phyloP scores from a whole-genome alignment of 2,329 filamentous ascomycete genomes.

The Triangularia setosa region DNA sequence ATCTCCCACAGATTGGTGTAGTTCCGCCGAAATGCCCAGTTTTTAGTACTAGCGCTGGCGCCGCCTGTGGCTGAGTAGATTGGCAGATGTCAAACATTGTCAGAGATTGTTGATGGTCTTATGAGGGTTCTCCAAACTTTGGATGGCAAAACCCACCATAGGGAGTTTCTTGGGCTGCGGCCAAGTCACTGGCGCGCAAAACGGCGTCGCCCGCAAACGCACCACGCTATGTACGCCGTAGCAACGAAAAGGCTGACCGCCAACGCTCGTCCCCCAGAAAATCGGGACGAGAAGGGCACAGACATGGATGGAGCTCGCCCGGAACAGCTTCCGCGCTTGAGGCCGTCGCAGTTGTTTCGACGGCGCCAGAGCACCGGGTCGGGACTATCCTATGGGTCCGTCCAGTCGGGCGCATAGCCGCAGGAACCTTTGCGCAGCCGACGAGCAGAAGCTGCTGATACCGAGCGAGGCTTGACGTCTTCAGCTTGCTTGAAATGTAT shows the following conservation, averaged over 20 bases:
- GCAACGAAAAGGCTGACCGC: not conserved
- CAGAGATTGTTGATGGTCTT: too few species aligned
- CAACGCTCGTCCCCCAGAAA: not conserved
- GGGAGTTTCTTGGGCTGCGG: not conserved
- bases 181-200: not conserved
- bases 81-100: not conserved
- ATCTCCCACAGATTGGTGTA: too few species aligned
- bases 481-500: not conserved
- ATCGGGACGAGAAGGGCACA: not conserved
- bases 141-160: too few species aligned
- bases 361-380: not conserved
- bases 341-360: not conserved
- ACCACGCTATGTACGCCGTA: not conserved
- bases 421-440: not conserved
- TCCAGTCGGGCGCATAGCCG: not conserved
- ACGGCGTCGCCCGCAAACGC: not conserved
- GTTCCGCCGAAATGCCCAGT: too few species aligned
- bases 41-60: too few species aligned
- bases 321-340: not conserved
- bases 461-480: not conserved
- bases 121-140: too few species aligned
- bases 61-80: too few species aligned
- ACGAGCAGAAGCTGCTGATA: not conserved
- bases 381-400: not conserved
- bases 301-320: not conserved